Evolutionary conservation across 192 early-diverging fungal genomes (phyloP).

Genomic region (Rhizoclosmatium sp.): DNA sequence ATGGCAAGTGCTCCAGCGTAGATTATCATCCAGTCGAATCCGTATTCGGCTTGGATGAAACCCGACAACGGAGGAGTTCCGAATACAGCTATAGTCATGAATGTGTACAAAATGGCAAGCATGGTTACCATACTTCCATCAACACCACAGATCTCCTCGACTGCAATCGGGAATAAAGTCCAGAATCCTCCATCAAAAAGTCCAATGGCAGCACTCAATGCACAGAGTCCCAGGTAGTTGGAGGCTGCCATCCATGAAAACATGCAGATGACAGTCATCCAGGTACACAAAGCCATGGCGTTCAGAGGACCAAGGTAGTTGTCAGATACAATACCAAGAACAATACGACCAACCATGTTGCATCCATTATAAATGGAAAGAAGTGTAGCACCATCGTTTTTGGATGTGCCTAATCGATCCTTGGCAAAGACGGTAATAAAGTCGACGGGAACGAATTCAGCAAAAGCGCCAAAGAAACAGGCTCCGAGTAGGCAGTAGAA

Average conservation of each 20-base stretch:
- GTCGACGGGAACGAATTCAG: conserved; percentile 17
- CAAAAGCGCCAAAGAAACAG: conserved; percentile 49
- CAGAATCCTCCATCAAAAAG: conserved; percentile 26
- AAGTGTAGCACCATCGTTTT: neutral
- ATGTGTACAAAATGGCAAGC: conserved; percentile 28
- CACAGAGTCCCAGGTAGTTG: neutral
- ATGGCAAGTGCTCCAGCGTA: conserved; percentile 8
- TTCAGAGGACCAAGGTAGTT: conserved; percentile 67
- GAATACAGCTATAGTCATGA: conserved; percentile 37
- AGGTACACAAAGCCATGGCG: conserved; percentile 57
- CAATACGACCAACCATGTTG: conserved; percentile 68
- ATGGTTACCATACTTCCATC: conserved; percentile 11
- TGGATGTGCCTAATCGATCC: neutral
- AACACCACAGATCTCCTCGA: conserved; percentile 22
- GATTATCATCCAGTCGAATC: conserved; percentile 21
- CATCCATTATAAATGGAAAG: conserved; percentile 74
- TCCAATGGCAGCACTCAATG: conserved; percentile 6
- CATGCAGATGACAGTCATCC: conserved; percentile 35
- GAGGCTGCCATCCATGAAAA: conserved; percentile 8
- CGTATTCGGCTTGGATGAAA: conserved; percentile 7
- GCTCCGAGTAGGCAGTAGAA: conserved; percentile 21
- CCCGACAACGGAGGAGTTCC: conserved; percentile 28
- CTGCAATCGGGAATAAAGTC: conserved; percentile 43
- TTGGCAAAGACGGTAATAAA: conserved; percentile 17
- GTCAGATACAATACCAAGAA: conserved; percentile 70